These are phyloP conservation scores for Inonotus obliquus DNA, from an alignment of 1,284 basidiomycete genomes.

Conservation along the genomic window DNA sequence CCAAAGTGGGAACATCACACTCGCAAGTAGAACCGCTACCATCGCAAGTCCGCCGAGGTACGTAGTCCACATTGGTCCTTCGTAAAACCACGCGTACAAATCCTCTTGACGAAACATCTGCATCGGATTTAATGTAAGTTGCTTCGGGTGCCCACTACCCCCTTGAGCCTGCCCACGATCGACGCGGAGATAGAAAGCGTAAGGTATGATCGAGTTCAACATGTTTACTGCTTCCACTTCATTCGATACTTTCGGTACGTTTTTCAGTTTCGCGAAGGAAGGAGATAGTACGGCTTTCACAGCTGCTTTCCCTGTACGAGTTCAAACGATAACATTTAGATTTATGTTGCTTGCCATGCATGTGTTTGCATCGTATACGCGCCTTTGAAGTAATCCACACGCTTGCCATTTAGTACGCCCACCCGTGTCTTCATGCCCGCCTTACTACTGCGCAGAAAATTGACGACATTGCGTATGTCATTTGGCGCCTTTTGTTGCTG, in stretches of 20 bases:
- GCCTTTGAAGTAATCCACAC: constrained; percentile 99
- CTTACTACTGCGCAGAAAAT: constrained; percentile 81
- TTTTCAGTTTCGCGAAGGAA: constrained; percentile 85
- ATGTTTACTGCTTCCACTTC: constrained; percentile 76
- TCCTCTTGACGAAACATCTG: constrained; percentile 77
- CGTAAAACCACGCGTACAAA: constrained; percentile 97
- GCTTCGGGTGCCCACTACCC: constrained; percentile 70
- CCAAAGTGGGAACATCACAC: constrained; percentile 99
- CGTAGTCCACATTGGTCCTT: constrained; percentile 89
- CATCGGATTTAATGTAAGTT: constrained; percentile 75
- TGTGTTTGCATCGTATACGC: constrained; percentile 25
- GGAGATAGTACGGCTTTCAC: constrained; percentile 90
- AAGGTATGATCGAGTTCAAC: constrained; percentile 74
- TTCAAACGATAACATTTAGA: constrained; percentile 3
- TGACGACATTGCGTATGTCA: constrained; percentile 74
- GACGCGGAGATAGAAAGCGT: constrained; percentile 87
- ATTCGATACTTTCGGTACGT: constrained; percentile 70
- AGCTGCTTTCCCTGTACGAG: constrained; percentile 75
- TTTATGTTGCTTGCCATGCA: neutral
- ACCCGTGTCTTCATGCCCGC: constrained; percentile 87
- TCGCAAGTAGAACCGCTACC: constrained; percentile 92
- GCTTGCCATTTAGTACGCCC: constrained; percentile 91
- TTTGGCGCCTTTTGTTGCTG: constrained; percentile 63
- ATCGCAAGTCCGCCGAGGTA: constrained; percentile 91
- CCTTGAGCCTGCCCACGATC: constrained; percentile 61